Conservation (phyloP, 371 early-diverging fungal species). For the Quaeritorhiza haematococci region DNA sequence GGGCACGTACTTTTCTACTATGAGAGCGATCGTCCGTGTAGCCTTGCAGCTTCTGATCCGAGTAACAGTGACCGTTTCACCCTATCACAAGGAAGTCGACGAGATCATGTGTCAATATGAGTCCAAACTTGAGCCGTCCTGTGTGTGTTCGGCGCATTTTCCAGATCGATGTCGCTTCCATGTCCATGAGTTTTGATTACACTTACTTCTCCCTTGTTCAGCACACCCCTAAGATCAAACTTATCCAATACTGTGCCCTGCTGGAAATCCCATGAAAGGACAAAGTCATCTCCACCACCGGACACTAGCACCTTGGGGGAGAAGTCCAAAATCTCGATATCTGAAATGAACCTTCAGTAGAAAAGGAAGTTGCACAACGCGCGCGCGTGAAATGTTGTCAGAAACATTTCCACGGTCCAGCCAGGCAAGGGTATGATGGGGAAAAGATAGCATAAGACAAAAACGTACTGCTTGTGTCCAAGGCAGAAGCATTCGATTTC, state of each 20-base stretch:
- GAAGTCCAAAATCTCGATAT: conserved; percentile 48
- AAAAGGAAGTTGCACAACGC: neutral
- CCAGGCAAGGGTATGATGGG: neutral
- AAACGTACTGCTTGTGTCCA: conserved; percentile 79
- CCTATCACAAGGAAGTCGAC: too few relatives aligned
- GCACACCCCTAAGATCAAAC: too few relatives aligned
- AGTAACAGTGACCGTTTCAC: too few relatives aligned
- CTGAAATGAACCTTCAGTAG: conserved; percentile 58
- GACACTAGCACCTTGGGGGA: conserved; percentile 57
- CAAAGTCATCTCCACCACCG: conserved; percentile 81
- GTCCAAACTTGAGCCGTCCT: too few relatives aligned
- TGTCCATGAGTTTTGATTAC: too few relatives aligned
- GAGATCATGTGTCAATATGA: too few relatives aligned
- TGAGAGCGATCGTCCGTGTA: too few relatives aligned
- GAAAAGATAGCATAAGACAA: neutral
- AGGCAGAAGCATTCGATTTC: conserved; percentile 85
- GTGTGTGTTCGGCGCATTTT: too few relatives aligned
- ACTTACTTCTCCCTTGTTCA: too few relatives aligned
- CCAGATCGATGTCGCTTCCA: too few relatives aligned
- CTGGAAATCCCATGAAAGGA: conserved; percentile 71
- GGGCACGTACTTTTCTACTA: too few relatives aligned
- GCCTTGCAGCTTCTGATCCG: too few relatives aligned
- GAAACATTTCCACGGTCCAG: neutral
- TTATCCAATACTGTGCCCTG: conserved; percentile 8
- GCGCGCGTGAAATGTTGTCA: neutral